Percentiles rank a stretch among this genome's conserved stretches.
Evolutionary conservation across 139 green algal genomes (phyloP).

Genomic region (Desmodesmus armatus): DNA sequence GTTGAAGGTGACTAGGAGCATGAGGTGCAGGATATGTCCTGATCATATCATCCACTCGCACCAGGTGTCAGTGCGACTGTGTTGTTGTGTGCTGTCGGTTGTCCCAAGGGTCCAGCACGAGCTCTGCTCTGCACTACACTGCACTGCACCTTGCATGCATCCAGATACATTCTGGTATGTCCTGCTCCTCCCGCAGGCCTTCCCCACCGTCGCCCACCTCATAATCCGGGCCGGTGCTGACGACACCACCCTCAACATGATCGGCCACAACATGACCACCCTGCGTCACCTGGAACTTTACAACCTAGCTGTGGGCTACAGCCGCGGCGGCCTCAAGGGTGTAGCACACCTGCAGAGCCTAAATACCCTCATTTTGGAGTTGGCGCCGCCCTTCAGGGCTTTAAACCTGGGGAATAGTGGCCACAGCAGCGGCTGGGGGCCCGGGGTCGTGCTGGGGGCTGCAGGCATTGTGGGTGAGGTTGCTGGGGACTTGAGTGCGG

Average conservation of each 20-base stretch:
- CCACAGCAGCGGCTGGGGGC: background rate
- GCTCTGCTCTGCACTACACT: no score
- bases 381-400: background rate
- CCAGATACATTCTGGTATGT: no score
- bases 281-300: constrained; percentile 23
- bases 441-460: background rate
- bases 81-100: no score
- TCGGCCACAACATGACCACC: constrained; percentile 10
- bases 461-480: constrained; percentile 4
- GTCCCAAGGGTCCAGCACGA: no score
- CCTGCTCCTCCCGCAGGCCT: no score
- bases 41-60: no score
- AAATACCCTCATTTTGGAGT: background rate
- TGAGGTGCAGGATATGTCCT: no score
- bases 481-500: background rate
- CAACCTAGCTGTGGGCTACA: constrained; percentile 19
- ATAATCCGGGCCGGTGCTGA: constrained; percentile 24
- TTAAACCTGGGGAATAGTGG: background rate
- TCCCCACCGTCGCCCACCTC: constrained; percentile 8
- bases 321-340: constrained; percentile 1
- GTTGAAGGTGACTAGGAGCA: no score
- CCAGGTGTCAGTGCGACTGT: no score
- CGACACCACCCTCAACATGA: constrained; percentile 2
- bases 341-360: background rate
- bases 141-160: no score